Conservation (phyloP, 352 stramenopile genomes). For the Thalassiosira sp. region DNA sequence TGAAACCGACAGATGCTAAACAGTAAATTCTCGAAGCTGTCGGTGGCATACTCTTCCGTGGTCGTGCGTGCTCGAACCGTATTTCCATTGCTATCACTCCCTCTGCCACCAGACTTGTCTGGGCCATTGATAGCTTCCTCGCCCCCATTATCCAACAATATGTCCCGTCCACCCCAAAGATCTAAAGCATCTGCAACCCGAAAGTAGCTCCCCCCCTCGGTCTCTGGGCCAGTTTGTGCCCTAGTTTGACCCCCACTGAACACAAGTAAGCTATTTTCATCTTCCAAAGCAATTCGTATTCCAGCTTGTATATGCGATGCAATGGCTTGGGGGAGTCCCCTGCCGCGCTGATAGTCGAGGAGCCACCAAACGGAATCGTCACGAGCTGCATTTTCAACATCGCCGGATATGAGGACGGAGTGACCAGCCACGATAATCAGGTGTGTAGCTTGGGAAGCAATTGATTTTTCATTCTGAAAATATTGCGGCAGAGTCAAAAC, state of each 20-base stretch:
- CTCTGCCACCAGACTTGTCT: neutral
- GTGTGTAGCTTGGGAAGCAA: constrained; percentile 54
- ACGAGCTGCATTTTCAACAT: constrained; percentile 62
- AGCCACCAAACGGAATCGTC: constrained; percentile 84
- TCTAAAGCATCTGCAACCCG: constrained; percentile 84
- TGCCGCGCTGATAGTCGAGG: constrained; percentile 79
- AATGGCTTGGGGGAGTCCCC: constrained; percentile 81
- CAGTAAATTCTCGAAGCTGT: constrained; percentile 87
- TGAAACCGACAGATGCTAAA: constrained; percentile 87
- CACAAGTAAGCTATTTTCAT: constrained; percentile 80
- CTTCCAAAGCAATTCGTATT: constrained; percentile 64
- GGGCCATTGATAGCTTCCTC: neutral
- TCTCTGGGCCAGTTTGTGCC: constrained; percentile 75
- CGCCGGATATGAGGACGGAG: constrained; percentile 66
- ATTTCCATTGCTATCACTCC: neutral
- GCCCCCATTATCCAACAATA: constrained; percentile 24
- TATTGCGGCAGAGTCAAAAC: neutral
- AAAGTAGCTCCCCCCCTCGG: constrained; percentile 85
- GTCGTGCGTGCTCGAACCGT: constrained; percentile 75
- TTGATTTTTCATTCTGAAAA: constrained; percentile 56
- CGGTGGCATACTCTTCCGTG: constrained; percentile 86
- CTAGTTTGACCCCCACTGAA: constrained; percentile 86
- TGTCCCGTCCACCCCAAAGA: constrained; percentile 71
- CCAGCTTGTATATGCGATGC: constrained; percentile 80
- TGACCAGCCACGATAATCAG: constrained; percentile 82